Percentiles rank a stretch among this genome's conserved stretches.
These are phyloP conservation scores for Stellera chamaejasme DNA, from an alignment of 345 rosid genomes.

Conservation along the genomic window DNA sequence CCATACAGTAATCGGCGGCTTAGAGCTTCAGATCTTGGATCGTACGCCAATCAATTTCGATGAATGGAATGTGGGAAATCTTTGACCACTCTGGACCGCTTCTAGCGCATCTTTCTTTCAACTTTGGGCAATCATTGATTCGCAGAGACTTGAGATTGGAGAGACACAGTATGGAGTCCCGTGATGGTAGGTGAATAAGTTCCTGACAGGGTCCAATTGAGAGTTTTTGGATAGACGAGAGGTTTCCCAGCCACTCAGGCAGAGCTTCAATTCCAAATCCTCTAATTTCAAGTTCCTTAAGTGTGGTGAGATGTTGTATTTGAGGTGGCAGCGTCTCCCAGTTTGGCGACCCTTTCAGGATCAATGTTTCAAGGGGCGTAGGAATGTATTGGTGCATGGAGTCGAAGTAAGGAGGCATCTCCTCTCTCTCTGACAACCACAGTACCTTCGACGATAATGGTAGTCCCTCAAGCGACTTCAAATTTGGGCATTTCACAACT, in stretches of 20 bases:
- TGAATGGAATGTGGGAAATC: conserved; percentile 6
- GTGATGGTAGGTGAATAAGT: not conserved
- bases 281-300: not conserved
- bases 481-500: too few relatives aligned
- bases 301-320: conserved; percentile 3
- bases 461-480: not conserved
- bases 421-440: too few relatives aligned
- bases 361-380: too few relatives aligned
- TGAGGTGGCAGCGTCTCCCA: too few relatives aligned
- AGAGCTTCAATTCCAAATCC: not conserved
- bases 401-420: too few relatives aligned
- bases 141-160: not conserved
- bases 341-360: too few relatives aligned
- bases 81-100: conserved; percentile 5
- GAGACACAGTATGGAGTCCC: not conserved
- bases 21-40: too few relatives aligned
- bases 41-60: not conserved
- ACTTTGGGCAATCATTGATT: not conserved
- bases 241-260: conserved; percentile 7
- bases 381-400: too few relatives aligned
- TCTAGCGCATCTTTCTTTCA: conserved; percentile 1
- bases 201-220: not conserved
- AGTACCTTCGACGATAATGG: not conserved
- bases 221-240: not conserved
- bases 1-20: too few relatives aligned